phyloP scores from a whole-genome alignment of 2,329 filamentous ascomycete genomes.

The Pseudogymnoascus sp. region DNA sequence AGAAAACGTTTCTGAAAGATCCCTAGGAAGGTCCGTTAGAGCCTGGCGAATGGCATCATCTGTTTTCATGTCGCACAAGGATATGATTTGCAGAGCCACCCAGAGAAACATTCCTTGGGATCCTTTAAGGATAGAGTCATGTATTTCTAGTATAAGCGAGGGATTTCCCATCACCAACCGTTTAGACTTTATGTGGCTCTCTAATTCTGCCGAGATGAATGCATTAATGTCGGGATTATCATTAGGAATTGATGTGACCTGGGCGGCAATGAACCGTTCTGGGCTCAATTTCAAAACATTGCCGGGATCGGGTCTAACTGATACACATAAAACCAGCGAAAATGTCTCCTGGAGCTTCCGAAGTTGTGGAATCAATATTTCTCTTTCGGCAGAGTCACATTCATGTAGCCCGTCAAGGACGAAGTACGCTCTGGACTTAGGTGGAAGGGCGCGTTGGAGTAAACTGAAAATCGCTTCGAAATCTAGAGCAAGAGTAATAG shows the following conservation, averaged over 20 bases:
- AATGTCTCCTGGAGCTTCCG: constrained; percentile 21
- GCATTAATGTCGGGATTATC: constrained; percentile 21
- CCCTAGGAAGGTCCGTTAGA: constrained; percentile 26
- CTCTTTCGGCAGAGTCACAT: constrained; percentile 19
- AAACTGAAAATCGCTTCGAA: constrained; percentile 19
- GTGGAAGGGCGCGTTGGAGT: constrained; percentile 18
- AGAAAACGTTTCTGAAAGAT: constrained; percentile 27
- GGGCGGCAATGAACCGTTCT: constrained; percentile 11
- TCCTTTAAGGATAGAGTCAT: constrained; percentile 22
- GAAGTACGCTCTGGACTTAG: constrained; percentile 24
- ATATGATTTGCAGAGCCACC: constrained; percentile 31
- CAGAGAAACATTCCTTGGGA: constrained; percentile 36
- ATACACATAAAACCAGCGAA: constrained; percentile 22
- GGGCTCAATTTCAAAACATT: constrained; percentile 13
- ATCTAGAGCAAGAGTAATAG: constrained; percentile 11
- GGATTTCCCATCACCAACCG: constrained; percentile 23
- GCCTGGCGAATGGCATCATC: constrained; percentile 32
- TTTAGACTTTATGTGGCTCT: constrained; percentile 17
- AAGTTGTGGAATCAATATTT: constrained; percentile 17
- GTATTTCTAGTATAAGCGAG: constrained; percentile 23
- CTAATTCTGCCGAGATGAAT: constrained; percentile 26
- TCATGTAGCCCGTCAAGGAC: constrained; percentile 32
- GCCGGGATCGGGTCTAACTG: constrained; percentile 21
- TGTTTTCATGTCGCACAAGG: constrained; percentile 30
- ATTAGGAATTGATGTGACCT: constrained; percentile 20